A percentile compares a stretch with the other conserved stretches of the same genome.
phyloP scores from a whole-genome alignment of 2,329 filamentous ascomycete species.

The Claviceps cyperi region DNA sequence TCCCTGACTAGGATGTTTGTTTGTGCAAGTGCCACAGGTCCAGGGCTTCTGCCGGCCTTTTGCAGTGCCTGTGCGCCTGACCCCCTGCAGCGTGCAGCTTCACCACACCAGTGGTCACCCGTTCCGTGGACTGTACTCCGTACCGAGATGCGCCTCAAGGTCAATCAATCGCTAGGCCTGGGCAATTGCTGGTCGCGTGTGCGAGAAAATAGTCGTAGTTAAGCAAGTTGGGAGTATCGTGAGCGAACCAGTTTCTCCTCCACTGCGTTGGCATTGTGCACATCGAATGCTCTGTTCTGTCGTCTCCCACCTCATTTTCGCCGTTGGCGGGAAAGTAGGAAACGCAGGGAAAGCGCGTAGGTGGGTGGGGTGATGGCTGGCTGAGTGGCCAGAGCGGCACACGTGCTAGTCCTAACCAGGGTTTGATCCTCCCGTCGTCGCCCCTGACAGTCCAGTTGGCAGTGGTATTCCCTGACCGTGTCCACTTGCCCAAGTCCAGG shows the following conservation, averaged over 20 bases:
- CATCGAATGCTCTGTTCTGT: too few relatives aligned
- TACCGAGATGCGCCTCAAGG: too few relatives aligned
- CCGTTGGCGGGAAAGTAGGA: neutral
- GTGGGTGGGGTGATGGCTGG: neutral
- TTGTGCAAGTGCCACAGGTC: neutral
- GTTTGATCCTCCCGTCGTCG: neutral
- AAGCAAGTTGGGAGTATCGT: too few relatives aligned
- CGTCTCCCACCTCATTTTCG: too few relatives aligned
- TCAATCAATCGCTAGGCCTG: too few relatives aligned
- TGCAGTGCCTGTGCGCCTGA: neutral
- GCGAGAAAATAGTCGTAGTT: too few relatives aligned
- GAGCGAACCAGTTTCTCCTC: too few relatives aligned
- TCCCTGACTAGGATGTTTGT: constrained; percentile 8
- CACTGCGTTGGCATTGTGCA: too few relatives aligned
- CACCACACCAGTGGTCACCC: too few relatives aligned
- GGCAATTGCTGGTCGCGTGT: too few relatives aligned
- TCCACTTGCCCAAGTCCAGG: neutral
- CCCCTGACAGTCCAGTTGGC: neutral
- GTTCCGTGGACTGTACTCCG: too few relatives aligned
- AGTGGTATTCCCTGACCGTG: too few relatives aligned
- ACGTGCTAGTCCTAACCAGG: neutral
- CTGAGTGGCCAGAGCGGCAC: neutral
- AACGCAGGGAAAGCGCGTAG: neutral
- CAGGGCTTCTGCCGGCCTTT: neutral
- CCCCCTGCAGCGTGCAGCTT: neutral